Conservation (phyloP, 2,329 filamentous ascomycete species). For the Fusarium buharicum region DNA sequence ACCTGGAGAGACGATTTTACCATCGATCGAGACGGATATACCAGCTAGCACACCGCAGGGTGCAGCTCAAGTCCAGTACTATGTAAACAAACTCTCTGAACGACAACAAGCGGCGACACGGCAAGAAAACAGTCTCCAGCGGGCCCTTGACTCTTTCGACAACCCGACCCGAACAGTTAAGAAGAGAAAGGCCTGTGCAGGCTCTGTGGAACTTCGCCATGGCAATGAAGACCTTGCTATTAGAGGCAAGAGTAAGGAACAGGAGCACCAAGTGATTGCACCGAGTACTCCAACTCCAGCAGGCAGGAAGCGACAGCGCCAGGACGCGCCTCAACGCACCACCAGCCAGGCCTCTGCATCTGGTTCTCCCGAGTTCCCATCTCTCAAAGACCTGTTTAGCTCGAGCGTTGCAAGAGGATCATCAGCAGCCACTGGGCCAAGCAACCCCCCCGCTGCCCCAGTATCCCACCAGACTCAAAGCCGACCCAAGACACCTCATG, state of each 20-base stretch:
- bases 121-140: accelerated
- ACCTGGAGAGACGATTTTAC: accelerated
- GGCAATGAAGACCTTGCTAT: neutral
- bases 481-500: too few relatives aligned
- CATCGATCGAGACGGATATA: neutral
- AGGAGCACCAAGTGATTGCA: accelerated
- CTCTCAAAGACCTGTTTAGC: neutral
- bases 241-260: neutral
- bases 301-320: accelerated
- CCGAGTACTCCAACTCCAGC: accelerated
- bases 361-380: neutral
- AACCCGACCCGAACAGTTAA: accelerated
- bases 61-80: neutral
- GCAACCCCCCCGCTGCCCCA: too few relatives aligned
- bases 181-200: neutral
- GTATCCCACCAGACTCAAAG: too few relatives aligned
- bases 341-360: neutral
- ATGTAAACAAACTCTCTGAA: neutral
- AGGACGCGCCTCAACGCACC: accelerated
- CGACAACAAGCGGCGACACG: accelerated
- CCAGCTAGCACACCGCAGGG: neutral
- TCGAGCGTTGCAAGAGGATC: too few relatives aligned
- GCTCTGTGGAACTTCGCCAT: neutral
- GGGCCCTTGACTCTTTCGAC: neutral
- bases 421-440: too few relatives aligned